Evolutionary conservation across 306 rosid genomes (phyloP).

Genomic region (Fragaria iinumae): DNA sequence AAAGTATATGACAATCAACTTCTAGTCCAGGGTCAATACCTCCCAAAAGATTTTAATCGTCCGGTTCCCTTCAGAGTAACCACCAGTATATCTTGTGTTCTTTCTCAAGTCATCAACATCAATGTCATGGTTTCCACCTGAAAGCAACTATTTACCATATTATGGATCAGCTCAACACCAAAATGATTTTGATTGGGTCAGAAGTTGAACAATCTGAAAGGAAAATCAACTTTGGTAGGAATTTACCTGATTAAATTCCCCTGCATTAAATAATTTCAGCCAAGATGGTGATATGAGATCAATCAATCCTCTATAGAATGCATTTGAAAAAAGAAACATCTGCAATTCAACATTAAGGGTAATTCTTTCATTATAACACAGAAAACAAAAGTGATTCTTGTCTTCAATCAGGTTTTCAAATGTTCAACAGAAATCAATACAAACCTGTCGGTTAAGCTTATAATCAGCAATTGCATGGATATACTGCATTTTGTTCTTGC

Average conservation of each 20-base stretch:
- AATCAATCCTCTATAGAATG: conserved; percentile 78
- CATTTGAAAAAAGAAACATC: conserved; percentile 87
- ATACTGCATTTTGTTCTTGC: conserved; percentile 92
- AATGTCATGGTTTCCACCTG: conserved; percentile 94
- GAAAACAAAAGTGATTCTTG: conserved; percentile 12
- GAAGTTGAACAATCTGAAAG: conserved; percentile 5
- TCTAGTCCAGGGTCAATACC: conserved; percentile 41
- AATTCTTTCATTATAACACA: not conserved
- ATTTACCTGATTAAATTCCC: conserved; percentile 94
- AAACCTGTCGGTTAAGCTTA: conserved; percentile 94
- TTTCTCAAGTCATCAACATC: conserved; percentile 82
- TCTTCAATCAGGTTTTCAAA: conserved; percentile 15
- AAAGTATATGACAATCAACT: conserved; percentile 1
- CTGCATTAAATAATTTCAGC: conserved; percentile 91
- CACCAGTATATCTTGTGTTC: conserved; percentile 89
- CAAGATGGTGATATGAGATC: conserved; percentile 96
- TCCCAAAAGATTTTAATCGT: conserved; percentile 91
- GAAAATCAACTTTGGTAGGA: not conserved
- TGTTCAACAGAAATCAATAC: conserved; percentile 4
- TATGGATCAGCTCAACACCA: conserved; percentile 33
- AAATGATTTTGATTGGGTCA: conserved; percentile 14
- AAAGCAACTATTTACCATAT: conserved; percentile 70
- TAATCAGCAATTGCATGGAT: conserved; percentile 95
- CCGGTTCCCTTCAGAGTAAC: conserved; percentile 82
- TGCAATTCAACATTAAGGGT: conserved; percentile 47